These are phyloP conservation scores for Fusarium bactridioides DNA, from an alignment of 2,329 filamentous ascomycete genomes.

Conservation along the genomic window DNA sequence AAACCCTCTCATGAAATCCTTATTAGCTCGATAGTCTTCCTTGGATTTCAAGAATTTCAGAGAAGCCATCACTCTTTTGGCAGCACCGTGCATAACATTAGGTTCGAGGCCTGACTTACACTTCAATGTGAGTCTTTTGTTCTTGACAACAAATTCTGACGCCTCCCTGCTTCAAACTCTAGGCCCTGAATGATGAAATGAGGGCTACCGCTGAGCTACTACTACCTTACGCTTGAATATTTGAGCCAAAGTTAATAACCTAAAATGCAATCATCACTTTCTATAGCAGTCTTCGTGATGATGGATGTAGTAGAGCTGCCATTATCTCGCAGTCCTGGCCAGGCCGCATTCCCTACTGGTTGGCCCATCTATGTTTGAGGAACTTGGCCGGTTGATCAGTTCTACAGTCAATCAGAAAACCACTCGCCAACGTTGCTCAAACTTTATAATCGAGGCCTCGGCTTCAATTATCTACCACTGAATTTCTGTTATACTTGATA, in stretches of 20 bases:
- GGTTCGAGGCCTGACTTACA: background rate
- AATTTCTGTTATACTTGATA: background rate
- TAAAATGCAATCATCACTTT: too few species aligned
- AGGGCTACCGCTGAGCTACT: background rate
- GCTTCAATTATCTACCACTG: background rate
- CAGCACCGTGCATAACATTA: background rate
- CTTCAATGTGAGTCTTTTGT: background rate
- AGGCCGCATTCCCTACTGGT: background rate
- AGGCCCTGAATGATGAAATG: background rate
- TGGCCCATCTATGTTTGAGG: background rate
- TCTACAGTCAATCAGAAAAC: slow-evolving; percentile 3
- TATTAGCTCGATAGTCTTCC: background rate
- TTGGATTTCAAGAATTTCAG: background rate
- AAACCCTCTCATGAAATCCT: background rate
- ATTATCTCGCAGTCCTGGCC: background rate
- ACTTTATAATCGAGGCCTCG: background rate
- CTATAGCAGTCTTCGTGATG: background rate
- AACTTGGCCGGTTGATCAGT: slow-evolving; percentile 4
- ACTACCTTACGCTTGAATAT: background rate
- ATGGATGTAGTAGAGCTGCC: background rate
- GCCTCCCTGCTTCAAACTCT: background rate
- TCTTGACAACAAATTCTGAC: background rate
- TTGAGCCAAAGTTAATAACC: background rate
- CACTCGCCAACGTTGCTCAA: background rate
- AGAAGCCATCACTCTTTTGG: background rate